phyloP scores from a whole-genome alignment of 768 basidiomycete genomes.

The Collybia nuda region DNA sequence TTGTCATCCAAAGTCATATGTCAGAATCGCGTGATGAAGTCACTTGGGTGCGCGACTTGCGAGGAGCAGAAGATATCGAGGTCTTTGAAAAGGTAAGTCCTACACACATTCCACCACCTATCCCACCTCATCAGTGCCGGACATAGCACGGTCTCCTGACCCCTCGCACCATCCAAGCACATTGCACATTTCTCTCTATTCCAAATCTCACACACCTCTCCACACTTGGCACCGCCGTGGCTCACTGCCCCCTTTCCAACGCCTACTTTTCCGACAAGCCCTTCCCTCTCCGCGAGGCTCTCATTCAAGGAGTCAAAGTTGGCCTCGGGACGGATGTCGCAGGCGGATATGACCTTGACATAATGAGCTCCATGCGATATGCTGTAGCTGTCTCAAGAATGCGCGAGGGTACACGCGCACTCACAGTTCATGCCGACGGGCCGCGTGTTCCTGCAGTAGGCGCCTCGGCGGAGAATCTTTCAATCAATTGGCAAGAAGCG shows the following conservation, averaged over 20 bases:
- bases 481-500: conserved; percentile 79
- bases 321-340: conserved; percentile 87
- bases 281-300: conserved; percentile 70
- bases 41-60: conserved; percentile 62
- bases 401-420: conserved; percentile 50
- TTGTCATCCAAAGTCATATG: conserved; percentile 78
- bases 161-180: conserved; percentile 73
- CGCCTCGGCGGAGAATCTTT: conserved; percentile 26
- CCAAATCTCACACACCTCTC: conserved; percentile 52
- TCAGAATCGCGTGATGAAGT: conserved; percentile 80
- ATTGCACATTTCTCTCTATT: conserved; percentile 78
- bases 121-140: not conserved
- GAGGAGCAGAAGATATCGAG: conserved; percentile 68
- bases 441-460: conserved; percentile 4
- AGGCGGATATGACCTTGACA: conserved; percentile 79
- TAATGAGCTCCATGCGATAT: conserved; percentile 79
- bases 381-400: conserved; percentile 72
- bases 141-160: conserved; percentile 61
- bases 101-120: not conserved
- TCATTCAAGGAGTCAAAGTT: conserved; percentile 60
- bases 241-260: conserved; percentile 90
- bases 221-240: conserved; percentile 56
- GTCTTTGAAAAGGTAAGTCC: conserved; percentile 65
- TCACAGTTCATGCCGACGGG: conserved; percentile 11
- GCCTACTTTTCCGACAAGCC: conserved; percentile 78